phyloP scores from a whole-genome alignment of 345 rosid species.

The Lumnitzera racemosa region DNA sequence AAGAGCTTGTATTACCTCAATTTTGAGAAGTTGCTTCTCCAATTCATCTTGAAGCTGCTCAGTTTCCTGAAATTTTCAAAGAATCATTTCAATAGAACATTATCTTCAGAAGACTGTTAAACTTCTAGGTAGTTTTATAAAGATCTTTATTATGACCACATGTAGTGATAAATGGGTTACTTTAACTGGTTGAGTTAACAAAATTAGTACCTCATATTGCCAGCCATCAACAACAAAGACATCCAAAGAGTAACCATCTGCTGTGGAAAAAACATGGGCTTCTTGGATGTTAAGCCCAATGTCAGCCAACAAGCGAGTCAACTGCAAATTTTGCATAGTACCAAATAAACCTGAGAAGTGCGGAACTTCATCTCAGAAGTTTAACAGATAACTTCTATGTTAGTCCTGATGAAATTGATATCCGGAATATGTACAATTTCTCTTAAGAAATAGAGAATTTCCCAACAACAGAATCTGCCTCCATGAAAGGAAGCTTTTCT shows the following conservation, averaged over 20 bases:
- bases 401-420: not conserved
- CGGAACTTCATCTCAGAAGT: not conserved
- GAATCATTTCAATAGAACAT: conserved; percentile 8
- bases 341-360: conserved; percentile 1
- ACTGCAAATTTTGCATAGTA: conserved; percentile 32
- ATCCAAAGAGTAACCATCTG: conserved; percentile 66
- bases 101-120: not conserved
- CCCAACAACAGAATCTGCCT: no score
- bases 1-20: conserved; percentile 30
- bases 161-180: not conserved
- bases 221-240: conserved; percentile 66
- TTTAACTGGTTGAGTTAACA: not conserved
- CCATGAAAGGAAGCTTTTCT: no score
- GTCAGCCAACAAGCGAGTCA: conserved; percentile 55
- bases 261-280: conserved; percentile 70
- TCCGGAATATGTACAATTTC: no score
- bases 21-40: conserved; percentile 37
- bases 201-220: conserved; percentile 38
- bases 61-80: conserved; percentile 42
- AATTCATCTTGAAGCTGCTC: conserved; percentile 35
- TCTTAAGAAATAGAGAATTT: no score
- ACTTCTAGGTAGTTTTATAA: no score
- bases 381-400: not conserved
- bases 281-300: conserved; percentile 62
- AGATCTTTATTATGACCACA: not conserved